Evolutionary conservation across 1,284 basidiomycete genomes (phyloP), one percentile per base, ranked within the genome.

Genomic region (Cryptococcus sp.): DNA sequence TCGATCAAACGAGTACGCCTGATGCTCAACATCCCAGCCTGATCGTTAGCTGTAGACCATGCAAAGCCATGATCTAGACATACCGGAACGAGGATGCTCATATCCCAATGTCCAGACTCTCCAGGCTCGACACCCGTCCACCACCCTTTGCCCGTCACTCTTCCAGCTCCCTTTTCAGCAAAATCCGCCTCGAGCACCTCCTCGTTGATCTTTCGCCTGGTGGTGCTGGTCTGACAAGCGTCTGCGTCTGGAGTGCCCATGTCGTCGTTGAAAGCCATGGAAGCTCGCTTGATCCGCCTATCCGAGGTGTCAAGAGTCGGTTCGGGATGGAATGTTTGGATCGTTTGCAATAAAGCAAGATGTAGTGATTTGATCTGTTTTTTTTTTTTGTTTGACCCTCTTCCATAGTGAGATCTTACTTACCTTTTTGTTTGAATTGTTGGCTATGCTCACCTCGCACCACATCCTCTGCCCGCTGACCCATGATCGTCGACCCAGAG

Each of bases 391-490:
- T n/a, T n/a, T n/a, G n/a, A 23, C n/a, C 12, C 11, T n/a, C n/a
- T n/a, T n/a, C n/a, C n/a, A n/a, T n/a, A n/a, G n/a, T n/a, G n/a
- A n/a, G n/a, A n/a, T 14, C 12, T 6, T n/a, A 52, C 68, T 52
- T 26, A 76, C 80, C 45, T 77, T 78, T 66, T 83, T 88, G 65
- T 77, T 82, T 31, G 84, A 86, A 32, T 82, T 79, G 67, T 97
- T 97, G 45, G 74, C 73, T 19, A 93, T 81, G 5, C 72, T 74
- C 19, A 94, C 70, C 53, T 84, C 80, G 37, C 92, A 67, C 68
- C 81, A 82, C 55, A 88, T 85, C 32, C 79, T 77, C 67, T 93
- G 89, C 4, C 93, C 92, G 12, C 91, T 84, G 25, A 95, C 76
- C 87, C 91, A 97, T 34, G 80, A 78, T 19, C 81, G 71, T 21